Percentiles rank a stretch among this genome's conserved stretches.
These are phyloP conservation scores for Arthroderma sp. DNA, from an alignment of 2,329 filamentous ascomycete genomes.

Conservation along the genomic window DNA sequence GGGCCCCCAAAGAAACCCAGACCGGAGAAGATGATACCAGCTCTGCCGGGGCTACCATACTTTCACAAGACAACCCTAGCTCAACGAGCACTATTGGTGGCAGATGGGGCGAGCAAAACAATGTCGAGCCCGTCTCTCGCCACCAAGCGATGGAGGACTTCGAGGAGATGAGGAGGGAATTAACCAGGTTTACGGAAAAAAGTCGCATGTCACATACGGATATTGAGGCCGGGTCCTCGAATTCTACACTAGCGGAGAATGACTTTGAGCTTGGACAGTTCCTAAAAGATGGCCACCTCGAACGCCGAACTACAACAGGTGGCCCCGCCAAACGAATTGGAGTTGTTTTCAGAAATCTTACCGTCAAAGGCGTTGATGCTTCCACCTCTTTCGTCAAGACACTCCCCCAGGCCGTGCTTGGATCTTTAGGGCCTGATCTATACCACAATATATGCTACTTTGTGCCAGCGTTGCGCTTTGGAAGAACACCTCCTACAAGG, in stretches of 20 bases:
- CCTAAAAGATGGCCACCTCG: slow-evolving; percentile 5
- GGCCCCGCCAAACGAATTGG: slow-evolving; percentile 64
- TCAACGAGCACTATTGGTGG: slow-evolving; percentile 23
- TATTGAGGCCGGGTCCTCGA: slow-evolving; percentile 21
- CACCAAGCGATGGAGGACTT: slow-evolving; percentile 46
- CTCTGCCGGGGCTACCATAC: too few relatives aligned
- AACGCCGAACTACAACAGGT: slow-evolving; percentile 9
- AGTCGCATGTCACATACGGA: slow-evolving; percentile 32
- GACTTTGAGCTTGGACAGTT: slow-evolving; percentile 4
- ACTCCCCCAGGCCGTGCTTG: slow-evolving; percentile 58
- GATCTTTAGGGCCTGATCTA: slow-evolving; percentile 69
- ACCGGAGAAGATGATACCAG: too few relatives aligned
- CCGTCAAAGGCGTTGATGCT: slow-evolving; percentile 56
- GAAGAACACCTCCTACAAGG: slow-evolving; percentile 36
- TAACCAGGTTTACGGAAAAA: slow-evolving; percentile 35
- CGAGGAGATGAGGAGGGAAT: slow-evolving; percentile 42
- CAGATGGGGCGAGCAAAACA: slow-evolving; percentile 51
- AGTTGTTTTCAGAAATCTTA: slow-evolving; percentile 63
- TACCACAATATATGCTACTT: slow-evolving; percentile 50
- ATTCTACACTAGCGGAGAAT: background rate
- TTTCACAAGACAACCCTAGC: too few relatives aligned
- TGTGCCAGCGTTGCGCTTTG: slow-evolving; percentile 37
- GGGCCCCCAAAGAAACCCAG: too few relatives aligned
- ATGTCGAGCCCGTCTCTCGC: slow-evolving; percentile 37
- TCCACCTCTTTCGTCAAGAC: slow-evolving; percentile 58